Percentiles rank a stretch among this genome's conserved stretches.
phyloP scores from a whole-genome alignment of 805 yeast genomes.

The Ogataea kodamae region DNA sequence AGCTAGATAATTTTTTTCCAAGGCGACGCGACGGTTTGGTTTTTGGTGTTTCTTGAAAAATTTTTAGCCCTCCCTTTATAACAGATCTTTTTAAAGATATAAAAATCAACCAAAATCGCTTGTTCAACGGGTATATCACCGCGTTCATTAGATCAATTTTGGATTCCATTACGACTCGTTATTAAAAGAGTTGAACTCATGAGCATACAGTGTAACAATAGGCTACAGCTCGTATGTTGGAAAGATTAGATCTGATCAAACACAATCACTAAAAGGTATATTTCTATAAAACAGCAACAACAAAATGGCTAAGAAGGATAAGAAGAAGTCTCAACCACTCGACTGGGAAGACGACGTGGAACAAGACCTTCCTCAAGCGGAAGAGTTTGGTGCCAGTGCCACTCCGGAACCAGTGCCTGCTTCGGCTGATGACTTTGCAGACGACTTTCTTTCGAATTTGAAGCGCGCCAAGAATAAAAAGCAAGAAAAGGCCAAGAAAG shows the following conservation, averaged over 20 bases:
- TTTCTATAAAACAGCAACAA: constrained; percentile 2
- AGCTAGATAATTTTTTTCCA: constrained; percentile 2
- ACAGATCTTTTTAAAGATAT: constrained; percentile 1
- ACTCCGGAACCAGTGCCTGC: constrained; percentile 29
- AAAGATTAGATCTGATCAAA: constrained; percentile 12
- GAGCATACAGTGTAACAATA: constrained; percentile 9
- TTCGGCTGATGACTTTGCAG: constrained; percentile 46
- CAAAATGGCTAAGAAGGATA: constrained; percentile 55
- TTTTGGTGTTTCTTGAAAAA: constrained; percentile 19
- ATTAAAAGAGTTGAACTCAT: constrained; percentile 11
- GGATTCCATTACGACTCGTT: constrained; percentile 1
- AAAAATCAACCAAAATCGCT: constrained; percentile 1
- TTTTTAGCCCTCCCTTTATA: constrained; percentile 11
- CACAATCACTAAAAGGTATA: constrained; percentile 8
- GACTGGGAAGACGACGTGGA: constrained; percentile 78
- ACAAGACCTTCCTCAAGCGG: constrained; percentile 47
- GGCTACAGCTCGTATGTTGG: constrained; percentile 16
- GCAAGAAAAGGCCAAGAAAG: constrained; percentile 62
- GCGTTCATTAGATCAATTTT: constrained; percentile 2
- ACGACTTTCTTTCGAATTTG: constrained; percentile 80
- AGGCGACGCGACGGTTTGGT: constrained; percentile 17
- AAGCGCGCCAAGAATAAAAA: constrained; percentile 76
- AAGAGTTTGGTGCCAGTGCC: constrained; percentile 47
- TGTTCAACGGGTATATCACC: constrained; percentile 3
- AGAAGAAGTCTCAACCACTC: constrained; percentile 65